These are phyloP conservation scores for Metarhizium brunneum DNA, from an alignment of 2,329 filamentous ascomycete species.

Conservation along the genomic window DNA sequence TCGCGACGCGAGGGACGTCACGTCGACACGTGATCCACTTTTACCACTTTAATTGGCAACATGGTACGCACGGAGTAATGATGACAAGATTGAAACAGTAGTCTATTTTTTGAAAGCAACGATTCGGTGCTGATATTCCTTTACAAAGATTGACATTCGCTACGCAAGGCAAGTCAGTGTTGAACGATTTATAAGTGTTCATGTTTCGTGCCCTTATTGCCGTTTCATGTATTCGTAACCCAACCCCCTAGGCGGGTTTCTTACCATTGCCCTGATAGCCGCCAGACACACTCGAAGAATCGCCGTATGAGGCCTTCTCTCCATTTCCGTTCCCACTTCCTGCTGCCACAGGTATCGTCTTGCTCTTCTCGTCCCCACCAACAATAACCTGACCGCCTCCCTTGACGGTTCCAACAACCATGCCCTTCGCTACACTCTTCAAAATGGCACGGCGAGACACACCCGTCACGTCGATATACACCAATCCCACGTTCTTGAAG, in stretches of 20 bases:
- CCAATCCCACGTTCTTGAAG: conserved; percentile 90
- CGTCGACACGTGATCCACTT: conserved; percentile 3
- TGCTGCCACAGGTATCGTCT: conserved; percentile 13
- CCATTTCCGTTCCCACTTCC: conserved; percentile 15
- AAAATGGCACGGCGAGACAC: conserved; percentile 83
- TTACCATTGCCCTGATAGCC: conserved; percentile 22
- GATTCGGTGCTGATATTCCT: neutral
- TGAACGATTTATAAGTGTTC: neutral
- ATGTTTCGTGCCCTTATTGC: neutral
- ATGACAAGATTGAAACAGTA: neutral
- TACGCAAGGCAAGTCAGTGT: neutral
- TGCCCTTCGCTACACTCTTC: conserved; percentile 92
- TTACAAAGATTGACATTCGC: neutral
- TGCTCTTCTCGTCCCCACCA: conserved; percentile 46
- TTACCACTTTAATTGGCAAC: neutral
- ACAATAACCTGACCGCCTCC: conserved; percentile 67
- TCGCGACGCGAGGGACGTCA: conserved; percentile 1
- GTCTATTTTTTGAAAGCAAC: neutral
- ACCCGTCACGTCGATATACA: conserved; percentile 93
- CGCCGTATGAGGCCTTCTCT: conserved; percentile 17
- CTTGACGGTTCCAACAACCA: conserved; percentile 76
- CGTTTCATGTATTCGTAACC: neutral
- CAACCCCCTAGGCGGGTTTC: conserved; percentile 14
- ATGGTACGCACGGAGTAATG: neutral
- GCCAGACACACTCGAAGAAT: conserved; percentile 17